phyloP scores from a whole-genome alignment of 2,329 filamentous ascomycete genomes.

The Ceratocystis huliohia region DNA sequence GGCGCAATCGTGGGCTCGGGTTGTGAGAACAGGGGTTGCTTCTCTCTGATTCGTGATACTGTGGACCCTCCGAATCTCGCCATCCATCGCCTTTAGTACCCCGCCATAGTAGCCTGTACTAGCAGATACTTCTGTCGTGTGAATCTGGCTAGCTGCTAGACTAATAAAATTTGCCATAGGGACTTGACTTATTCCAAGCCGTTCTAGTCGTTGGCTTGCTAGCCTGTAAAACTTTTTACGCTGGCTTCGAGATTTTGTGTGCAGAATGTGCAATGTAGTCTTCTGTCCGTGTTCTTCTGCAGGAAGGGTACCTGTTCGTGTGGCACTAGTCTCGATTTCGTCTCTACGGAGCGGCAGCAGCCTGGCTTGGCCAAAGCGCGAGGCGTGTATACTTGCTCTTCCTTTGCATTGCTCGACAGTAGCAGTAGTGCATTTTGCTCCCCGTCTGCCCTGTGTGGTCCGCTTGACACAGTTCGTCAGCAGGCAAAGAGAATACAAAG shows the following conservation, averaged over 20 bases:
- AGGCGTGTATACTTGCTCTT: not conserved
- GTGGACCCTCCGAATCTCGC: constrained; percentile 5
- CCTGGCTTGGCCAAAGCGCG: not conserved
- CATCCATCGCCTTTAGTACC: not conserved
- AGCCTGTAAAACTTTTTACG: not conserved
- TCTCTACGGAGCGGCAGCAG: not conserved
- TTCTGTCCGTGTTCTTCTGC: not conserved
- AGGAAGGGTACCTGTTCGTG: constrained; percentile 1
- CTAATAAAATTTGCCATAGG: not conserved
- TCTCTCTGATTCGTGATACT: not conserved
- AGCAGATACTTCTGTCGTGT: not conserved
- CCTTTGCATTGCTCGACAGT: not conserved
- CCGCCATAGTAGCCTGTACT: not conserved
- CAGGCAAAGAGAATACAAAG: not conserved
- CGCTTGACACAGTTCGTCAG: not conserved
- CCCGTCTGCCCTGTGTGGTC: not conserved
- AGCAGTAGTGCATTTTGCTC: not conserved
- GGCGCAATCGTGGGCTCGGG: constrained; percentile 1
- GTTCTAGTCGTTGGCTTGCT: not conserved
- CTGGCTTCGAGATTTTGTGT: not conserved
- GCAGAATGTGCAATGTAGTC: not conserved
- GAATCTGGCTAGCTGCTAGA: not conserved
- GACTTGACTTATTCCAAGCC: not conserved
- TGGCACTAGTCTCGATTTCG: not conserved
- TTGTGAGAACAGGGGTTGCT: constrained; percentile 1